A percentile compares a stretch with the other conserved stretches of the same genome.
Evolutionary conservation across 805 yeast species (phyloP).

Genomic region (Candida sonorensis): DNA sequence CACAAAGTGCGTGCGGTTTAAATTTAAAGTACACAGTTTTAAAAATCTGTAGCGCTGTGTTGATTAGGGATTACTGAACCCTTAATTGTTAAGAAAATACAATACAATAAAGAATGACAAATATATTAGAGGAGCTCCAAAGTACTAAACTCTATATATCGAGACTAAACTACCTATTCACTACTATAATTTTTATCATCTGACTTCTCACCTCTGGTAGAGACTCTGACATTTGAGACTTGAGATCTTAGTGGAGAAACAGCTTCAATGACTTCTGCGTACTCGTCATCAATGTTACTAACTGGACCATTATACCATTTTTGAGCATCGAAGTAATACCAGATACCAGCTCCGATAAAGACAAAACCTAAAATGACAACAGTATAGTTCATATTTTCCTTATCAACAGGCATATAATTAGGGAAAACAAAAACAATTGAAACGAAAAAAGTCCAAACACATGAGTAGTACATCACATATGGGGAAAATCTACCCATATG

Average conservation of each 20-base stretch:
- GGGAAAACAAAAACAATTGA: constrained; percentile 48
- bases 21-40: no score
- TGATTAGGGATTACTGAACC: no score
- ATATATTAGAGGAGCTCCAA: no score
- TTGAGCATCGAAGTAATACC: constrained; percentile 43
- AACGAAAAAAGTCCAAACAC: constrained; percentile 39
- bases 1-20: no score
- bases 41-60: no score
- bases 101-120: no score
- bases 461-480: constrained; percentile 34
- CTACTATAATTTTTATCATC: no score
- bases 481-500: constrained; percentile 37
- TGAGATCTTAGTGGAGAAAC: constrained; percentile 6
- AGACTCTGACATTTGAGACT: constrained; percentile 2
- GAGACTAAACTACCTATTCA: no score
- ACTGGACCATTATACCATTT: constrained; percentile 54
- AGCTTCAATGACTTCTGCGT: constrained; percentile 15
- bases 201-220: constrained; percentile 1
- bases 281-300: constrained; percentile 35
- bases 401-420: constrained; percentile 35
- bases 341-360: constrained; percentile 31
- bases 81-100: no score
- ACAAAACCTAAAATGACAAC: constrained; percentile 40
- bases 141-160: no score
- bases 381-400: constrained; percentile 48